Conservation (phyloP, 371 early-diverging fungal species). For the Actinomortierella ambigua region DNA sequence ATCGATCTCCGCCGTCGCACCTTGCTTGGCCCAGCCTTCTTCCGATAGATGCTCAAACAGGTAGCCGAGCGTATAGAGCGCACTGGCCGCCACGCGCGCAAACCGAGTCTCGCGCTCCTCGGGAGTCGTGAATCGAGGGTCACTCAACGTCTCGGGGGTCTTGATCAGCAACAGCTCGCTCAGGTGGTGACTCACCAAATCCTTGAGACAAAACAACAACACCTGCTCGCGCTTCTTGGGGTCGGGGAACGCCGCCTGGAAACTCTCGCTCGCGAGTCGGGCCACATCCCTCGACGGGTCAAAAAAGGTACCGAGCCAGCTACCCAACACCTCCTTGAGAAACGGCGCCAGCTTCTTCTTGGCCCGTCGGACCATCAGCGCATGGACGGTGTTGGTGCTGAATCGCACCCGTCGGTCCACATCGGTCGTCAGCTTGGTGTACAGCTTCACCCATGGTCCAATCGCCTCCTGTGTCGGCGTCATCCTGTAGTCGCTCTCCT, state of each 20-base stretch:
- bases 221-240: slow-evolving; percentile 61
- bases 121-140: slow-evolving; percentile 64
- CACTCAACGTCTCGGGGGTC: slow-evolving; percentile 68
- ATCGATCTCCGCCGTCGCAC: slow-evolving; percentile 49
- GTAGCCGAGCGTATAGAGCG: slow-evolving; percentile 56
- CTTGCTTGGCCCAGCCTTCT: slow-evolving; percentile 49
- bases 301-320: slow-evolving; percentile 67
- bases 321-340: slow-evolving; percentile 62
- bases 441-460: slow-evolving; percentile 53
- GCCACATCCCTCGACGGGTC: slow-evolving; percentile 68
- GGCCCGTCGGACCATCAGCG: slow-evolving; percentile 54
- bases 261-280: slow-evolving; percentile 53
- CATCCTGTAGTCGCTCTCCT: slow-evolving; percentile 17
- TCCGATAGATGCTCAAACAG: slow-evolving; percentile 52
- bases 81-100: slow-evolving; percentile 59
- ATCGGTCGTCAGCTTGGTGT: slow-evolving; percentile 62
- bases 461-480: slow-evolving; percentile 27
- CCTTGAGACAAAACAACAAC: slow-evolving; percentile 63
- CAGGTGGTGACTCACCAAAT: slow-evolving; percentile 63
- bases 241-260: slow-evolving; percentile 64
- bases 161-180: slow-evolving; percentile 58
- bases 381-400: slow-evolving; percentile 57
- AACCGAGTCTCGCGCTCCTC: slow-evolving; percentile 71
- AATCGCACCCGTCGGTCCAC: slow-evolving; percentile 68
- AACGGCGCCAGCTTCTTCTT: slow-evolving; percentile 67